Percentiles rank a stretch among this genome's conserved stretches.
These are phyloP conservation scores for Mercurialis annua DNA, from an alignment of 345 rosid genomes.

Conservation along the genomic window DNA sequence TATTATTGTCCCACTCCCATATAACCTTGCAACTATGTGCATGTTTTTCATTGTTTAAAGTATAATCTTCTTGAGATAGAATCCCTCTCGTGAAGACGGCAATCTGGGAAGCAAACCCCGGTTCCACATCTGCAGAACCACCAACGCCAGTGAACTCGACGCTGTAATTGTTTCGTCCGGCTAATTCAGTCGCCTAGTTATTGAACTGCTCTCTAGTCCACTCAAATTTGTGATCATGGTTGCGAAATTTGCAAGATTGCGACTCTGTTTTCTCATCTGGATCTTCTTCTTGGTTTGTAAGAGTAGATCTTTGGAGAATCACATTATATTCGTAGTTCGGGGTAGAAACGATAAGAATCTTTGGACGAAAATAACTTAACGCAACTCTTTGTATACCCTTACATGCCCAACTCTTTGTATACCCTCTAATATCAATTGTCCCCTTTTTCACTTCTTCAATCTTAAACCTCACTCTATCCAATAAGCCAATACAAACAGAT, in stretches of 20 bases:
- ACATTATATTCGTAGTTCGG: slow-evolving; percentile 89
- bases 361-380: slow-evolving; percentile 57
- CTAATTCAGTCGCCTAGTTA: slow-evolving; percentile 65
- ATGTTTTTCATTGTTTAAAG: slow-evolving; percentile 9
- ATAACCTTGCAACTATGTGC: slow-evolving; percentile 43
- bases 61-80: slow-evolving; percentile 14
- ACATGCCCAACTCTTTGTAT: too few relatives aligned
- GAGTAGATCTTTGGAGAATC: slow-evolving; percentile 57
- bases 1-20: slow-evolving; percentile 70
- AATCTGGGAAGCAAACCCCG: slow-evolving; percentile 92
- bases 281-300: slow-evolving; percentile 50
- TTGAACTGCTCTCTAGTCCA: slow-evolving; percentile 90
- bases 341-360: slow-evolving; percentile 76
- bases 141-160: slow-evolving; percentile 92
- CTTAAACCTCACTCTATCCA: too few relatives aligned
- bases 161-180: slow-evolving; percentile 48
- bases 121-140: slow-evolving; percentile 61
- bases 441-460: too few relatives aligned
- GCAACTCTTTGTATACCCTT: too few relatives aligned
- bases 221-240: slow-evolving; percentile 97
- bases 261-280: slow-evolving; percentile 42
- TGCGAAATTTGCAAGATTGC: slow-evolving; percentile 65
- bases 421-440: too few relatives aligned
- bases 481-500: too few relatives aligned
- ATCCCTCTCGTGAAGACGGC: slow-evolving; percentile 54